Conservation (phyloP, 345 rosid species). For the Laguncularia racemosa region DNA sequence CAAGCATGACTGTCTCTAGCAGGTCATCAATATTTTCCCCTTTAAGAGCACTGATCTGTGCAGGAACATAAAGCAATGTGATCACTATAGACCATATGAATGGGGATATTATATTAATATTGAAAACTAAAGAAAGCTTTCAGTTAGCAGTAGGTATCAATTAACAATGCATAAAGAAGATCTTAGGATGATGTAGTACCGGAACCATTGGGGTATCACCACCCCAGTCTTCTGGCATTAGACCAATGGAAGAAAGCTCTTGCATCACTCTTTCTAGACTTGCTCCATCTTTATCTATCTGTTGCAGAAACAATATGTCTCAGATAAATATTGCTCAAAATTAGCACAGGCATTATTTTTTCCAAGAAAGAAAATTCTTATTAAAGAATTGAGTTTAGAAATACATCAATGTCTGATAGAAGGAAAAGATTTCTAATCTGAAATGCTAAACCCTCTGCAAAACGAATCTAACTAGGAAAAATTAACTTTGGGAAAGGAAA, state of each 20-base stretch:
- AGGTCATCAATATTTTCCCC: constrained; percentile 79
- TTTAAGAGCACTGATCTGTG: constrained; percentile 95
- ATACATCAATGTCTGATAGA: no score
- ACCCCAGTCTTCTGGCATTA: constrained; percentile 99
- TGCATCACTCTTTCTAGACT: constrained; percentile 96
- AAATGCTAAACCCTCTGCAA: no score
- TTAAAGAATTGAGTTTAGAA: no score
- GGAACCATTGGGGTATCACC: constrained; percentile 95
- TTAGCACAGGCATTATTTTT: no score
- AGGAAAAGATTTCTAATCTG: no score
- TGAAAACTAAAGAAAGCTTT: neutral
- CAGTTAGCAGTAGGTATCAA: no score
- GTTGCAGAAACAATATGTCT: constrained; percentile 10
- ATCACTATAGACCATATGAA: constrained; percentile 7
- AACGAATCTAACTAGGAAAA: no score
- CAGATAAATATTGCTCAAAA: constrained; percentile 1
- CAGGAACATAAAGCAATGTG: constrained; percentile 15
- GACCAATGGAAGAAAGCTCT: constrained; percentile 90
- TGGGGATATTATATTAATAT: neutral
- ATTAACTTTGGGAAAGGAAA: no score
- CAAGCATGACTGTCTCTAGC: constrained; percentile 95
- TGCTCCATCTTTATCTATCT: constrained; percentile 98
- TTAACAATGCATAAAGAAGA: neutral
- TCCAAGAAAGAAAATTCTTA: no score
- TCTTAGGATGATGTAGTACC: constrained; percentile 32